phyloP scores from a whole-genome alignment of 2,329 filamentous ascomycete species.

The Colletotrichum coccodes region DNA sequence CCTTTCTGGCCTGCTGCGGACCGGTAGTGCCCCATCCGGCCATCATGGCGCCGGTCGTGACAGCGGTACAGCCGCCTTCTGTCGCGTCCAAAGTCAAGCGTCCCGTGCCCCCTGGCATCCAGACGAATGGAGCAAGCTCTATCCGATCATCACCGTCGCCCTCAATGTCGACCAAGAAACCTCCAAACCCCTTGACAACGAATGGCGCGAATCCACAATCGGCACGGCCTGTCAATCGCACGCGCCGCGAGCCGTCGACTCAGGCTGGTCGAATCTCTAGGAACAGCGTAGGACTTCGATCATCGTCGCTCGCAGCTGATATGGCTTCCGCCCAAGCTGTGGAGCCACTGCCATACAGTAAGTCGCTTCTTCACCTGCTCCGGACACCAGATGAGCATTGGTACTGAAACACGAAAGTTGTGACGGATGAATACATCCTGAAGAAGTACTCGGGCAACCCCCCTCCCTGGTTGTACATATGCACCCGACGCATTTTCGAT shows the following conservation, averaged over 20 bases:
- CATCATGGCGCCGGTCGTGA: conserved; percentile 66
- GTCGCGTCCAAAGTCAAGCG: conserved; percentile 73
- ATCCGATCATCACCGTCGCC: conserved; percentile 70
- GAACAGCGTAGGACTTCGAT: conserved; percentile 61
- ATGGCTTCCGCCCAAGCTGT: conserved; percentile 45
- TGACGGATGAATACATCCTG: conserved; percentile 82
- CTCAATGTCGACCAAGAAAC: conserved; percentile 65
- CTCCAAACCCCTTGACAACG: conserved; percentile 53
- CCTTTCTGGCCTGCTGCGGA: conserved; percentile 4
- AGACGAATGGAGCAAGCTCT: conserved; percentile 70
- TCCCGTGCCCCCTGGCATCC: conserved; percentile 71
- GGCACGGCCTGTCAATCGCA: conserved; percentile 64
- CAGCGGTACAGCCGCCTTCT: conserved; percentile 53
- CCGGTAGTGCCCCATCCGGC: conserved; percentile 23
- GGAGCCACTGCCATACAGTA: conserved; percentile 65
- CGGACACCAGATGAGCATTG: not conserved
- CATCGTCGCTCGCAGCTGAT: conserved; percentile 59
- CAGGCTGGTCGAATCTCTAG: conserved; percentile 60
- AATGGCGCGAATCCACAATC: conserved; percentile 52
- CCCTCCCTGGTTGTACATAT: conserved; percentile 91
- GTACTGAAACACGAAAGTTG: conserved; percentile 61
- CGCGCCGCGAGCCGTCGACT: conserved; percentile 65
- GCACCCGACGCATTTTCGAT: conserved; percentile 86
- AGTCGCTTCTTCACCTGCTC: conserved; percentile 9
- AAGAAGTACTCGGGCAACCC: conserved; percentile 79